A percentile compares a stretch with the other conserved stretches of the same genome.
Conservation (phyloP, 257 asterid genomes). For the Schizonepeta tenuifolia region DNA sequence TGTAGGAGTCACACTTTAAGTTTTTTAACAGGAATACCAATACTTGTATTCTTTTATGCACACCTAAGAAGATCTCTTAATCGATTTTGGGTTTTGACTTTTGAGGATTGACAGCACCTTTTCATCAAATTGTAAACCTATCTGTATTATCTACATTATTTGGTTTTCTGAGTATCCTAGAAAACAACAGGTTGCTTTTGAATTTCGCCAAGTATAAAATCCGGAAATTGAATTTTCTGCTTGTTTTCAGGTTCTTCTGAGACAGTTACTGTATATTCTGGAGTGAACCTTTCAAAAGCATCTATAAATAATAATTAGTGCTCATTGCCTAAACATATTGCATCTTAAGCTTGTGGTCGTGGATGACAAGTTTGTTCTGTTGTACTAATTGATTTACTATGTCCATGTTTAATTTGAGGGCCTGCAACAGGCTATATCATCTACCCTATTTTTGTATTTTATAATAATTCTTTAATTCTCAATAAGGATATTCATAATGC, state of each 20-base stretch:
- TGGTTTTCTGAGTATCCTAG: background rate
- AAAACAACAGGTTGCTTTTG: background rate
- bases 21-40: background rate
- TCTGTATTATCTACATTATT: background rate
- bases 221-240: background rate
- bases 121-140: constrained; percentile 1
- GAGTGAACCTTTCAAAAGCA: background rate
- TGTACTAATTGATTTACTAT: too few species aligned
- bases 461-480: background rate
- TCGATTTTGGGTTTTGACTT: background rate
- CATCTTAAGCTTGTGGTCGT: background rate
- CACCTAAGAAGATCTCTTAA: background rate
- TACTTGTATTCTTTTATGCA: background rate
- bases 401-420: background rate
- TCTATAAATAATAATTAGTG: background rate
- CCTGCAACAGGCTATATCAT: background rate
- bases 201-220: too few species aligned
- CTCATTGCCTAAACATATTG: background rate
- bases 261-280: background rate
- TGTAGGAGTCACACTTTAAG: background rate
- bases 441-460: background rate
- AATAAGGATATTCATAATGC: background rate
- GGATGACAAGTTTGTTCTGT: background rate
- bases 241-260: background rate
- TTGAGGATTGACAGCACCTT: background rate